phyloP scores from a whole-genome alignment of 305 asterid genomes.

The Withania somnifera region DNA sequence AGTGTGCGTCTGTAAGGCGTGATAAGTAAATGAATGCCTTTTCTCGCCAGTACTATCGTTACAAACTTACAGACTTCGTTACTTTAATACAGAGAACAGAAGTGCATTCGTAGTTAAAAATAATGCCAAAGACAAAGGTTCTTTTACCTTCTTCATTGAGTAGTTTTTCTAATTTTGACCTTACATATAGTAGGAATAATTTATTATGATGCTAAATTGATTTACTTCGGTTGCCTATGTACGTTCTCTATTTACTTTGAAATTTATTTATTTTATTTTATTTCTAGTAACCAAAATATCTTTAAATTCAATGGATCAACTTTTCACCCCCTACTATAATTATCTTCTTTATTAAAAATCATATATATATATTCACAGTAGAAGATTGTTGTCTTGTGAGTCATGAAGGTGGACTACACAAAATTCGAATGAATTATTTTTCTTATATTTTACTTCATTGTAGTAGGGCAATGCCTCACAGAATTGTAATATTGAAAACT shows the following conservation, averaged over 20 bases:
- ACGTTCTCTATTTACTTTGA: not conserved
- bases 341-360: no score
- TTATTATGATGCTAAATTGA: not conserved
- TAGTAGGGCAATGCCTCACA: no score
- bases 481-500: no score
- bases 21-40: not conserved
- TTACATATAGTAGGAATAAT: not conserved
- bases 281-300: no score
- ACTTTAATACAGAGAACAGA: slow-evolving; percentile 57
- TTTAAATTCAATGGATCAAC: no score
- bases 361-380: no score
- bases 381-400: no score
- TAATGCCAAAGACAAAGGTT: slow-evolving; percentile 61
- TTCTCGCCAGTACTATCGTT: not conserved
- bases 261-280: no score
- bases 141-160: not conserved
- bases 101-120: slow-evolving; percentile 59
- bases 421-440: no score
- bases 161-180: not conserved
- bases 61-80: not conserved
- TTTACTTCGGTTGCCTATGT: not conserved
- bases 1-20: not conserved
- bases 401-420: no score
- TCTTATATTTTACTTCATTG: no score
- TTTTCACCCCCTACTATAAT: no score